phyloP scores from a whole-genome alignment of 495 filamentous ascomycete species.

The Penicillium angulare region DNA sequence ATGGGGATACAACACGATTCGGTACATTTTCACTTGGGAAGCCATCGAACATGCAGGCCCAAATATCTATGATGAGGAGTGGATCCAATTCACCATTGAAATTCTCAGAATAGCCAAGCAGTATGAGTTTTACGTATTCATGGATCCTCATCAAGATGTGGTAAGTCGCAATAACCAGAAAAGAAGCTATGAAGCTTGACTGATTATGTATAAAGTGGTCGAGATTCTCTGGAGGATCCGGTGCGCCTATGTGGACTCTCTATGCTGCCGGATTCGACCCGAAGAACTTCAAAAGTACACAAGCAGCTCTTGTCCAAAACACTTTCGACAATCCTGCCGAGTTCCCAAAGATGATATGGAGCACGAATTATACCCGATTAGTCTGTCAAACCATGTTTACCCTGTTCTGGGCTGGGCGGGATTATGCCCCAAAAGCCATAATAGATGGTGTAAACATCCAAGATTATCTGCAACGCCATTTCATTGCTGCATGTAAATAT shows the following conservation, averaged over 20 bases:
- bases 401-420: conserved; percentile 86
- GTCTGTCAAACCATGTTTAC: conserved; percentile 92
- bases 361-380: conserved; percentile 90
- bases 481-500: conserved; percentile 72
- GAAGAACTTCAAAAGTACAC: conserved; percentile 74
- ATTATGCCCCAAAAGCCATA: conserved; percentile 94
- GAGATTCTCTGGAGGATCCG: conserved; percentile 87
- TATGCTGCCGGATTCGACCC: conserved; percentile 93
- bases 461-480: conserved; percentile 90
- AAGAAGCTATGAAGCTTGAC: background rate
- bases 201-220: conserved; percentile 66
- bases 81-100: conserved; percentile 85
- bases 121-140: conserved; percentile 93
- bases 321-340: conserved; percentile 81
- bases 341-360: conserved; percentile 99
- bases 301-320: conserved; percentile 93
- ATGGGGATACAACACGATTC: conserved; percentile 92
- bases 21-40: conserved; percentile 98
- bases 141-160: conserved; percentile 98
- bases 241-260: conserved; percentile 95
- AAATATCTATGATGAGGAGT: conserved; percentile 92
- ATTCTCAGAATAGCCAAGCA: conserved; percentile 78
- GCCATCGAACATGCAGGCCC: conserved; percentile 94
- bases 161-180: conserved; percentile 49
- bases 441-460: conserved; percentile 95